Evolutionary conservation across 1,284 basidiomycete species (phyloP), one percentile per base, ranked within the genome.

Genomic region (Wolfiporia cocos): DNA sequence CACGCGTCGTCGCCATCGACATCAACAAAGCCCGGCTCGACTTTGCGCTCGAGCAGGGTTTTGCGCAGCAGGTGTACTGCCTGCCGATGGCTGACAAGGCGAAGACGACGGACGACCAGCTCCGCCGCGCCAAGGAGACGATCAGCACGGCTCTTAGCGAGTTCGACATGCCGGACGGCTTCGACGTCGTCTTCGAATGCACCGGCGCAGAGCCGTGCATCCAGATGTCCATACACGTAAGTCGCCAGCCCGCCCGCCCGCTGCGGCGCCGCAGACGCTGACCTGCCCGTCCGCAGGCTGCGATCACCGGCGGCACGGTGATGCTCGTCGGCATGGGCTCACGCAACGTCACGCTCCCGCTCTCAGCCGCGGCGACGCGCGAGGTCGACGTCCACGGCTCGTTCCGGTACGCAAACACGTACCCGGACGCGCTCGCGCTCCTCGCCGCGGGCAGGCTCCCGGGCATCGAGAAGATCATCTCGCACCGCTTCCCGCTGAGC

Each of bases 241-340:
- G 86, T 24, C 26, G 21, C 24, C 9, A 18, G 19, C 12, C 31
- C 7, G 21, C 21, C 18, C 32, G 22, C 34, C 19, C n/a, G 21
- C 6, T 15, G 3, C 4, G 17, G 24, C 31, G 17, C 23, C 23
- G 10, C 19, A 14, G 21, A 29, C 21, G 30, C 28, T 48, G 36
- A 43, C 33, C 36, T 19, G 44, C 41, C 30, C 43, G 26, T 45
- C 43, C 36, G 34, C 59, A 91, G 86, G 78, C 85, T 54, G 89
- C 92, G 22, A 70, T 76, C 41, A 72, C 88, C 4, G 93, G 92
- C 40, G 89, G 90, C 33, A 89, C 87, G 61, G 86, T 95, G 42
- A 84, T 92, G 70, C 86, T 92, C 55, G 81, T 98, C 53, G 94
- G 94, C 23, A 98, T 98, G 94, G 94, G 94, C 51, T 81, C 88